These are phyloP conservation scores for Fusarium albosuccineum DNA, from an alignment of 2,329 filamentous ascomycete genomes.

Conservation along the genomic window DNA sequence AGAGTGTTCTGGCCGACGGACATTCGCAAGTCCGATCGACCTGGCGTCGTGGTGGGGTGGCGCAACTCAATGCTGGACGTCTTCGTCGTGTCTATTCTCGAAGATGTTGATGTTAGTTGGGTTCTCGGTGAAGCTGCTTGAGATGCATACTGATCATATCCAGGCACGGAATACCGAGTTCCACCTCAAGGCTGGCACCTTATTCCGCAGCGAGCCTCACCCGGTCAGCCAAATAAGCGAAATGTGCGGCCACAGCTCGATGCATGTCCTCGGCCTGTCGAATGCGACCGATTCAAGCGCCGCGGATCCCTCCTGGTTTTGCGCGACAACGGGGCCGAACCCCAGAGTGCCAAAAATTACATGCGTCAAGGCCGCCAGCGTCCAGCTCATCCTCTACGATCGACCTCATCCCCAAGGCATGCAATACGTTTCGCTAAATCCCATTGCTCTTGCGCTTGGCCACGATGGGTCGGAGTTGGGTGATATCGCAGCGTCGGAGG, in stretches of 20 bases:
- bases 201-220: slow-evolving; percentile 86
- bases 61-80: slow-evolving; percentile 92
- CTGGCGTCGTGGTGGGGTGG: slow-evolving; percentile 95
- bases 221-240: slow-evolving; percentile 84
- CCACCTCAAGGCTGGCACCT: slow-evolving; percentile 84
- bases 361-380: slow-evolving; percentile 77
- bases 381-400: slow-evolving; percentile 92
- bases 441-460: slow-evolving; percentile 87
- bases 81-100: slow-evolving; percentile 88
- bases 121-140: too few relatives aligned
- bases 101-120: slow-evolving; percentile 84
- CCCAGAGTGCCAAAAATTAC: slow-evolving; percentile 76
- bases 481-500: slow-evolving; percentile 66
- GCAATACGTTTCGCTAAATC: slow-evolving; percentile 94
- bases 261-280: slow-evolving; percentile 87
- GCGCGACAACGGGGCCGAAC: slow-evolving; percentile 67
- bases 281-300: slow-evolving; percentile 70
- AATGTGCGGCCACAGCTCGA: slow-evolving; percentile 83
- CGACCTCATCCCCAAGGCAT: slow-evolving; percentile 86
- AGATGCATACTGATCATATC: slow-evolving; percentile 42
- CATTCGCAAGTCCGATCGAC: slow-evolving; percentile 75
- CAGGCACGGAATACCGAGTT: slow-evolving; percentile 86
- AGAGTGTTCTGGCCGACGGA: slow-evolving; percentile 99
- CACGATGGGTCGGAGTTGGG: slow-evolving; percentile 70
- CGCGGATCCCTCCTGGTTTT: slow-evolving; percentile 76